Base-by-base conservation (phyloP, 257 asterid species). In the Nicotiana tabacum region DNA sequence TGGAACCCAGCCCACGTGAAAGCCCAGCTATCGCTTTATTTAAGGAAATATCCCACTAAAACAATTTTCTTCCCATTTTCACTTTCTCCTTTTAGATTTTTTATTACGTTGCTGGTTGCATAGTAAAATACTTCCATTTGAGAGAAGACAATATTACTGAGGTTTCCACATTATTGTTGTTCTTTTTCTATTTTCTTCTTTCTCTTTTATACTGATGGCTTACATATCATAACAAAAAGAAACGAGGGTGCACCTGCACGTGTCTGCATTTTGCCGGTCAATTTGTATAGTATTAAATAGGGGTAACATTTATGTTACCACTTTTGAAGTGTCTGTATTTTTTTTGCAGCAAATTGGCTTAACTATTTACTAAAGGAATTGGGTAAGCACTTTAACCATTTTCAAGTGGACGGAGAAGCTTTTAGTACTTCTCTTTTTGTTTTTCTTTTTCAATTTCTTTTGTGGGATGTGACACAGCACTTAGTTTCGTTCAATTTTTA, bases 1-100 rank as follows among this genome's bases (percentile, higher is more conserved):
- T 68, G 76, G 85, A 60, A 77, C 84, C 83, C 64, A 62, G 43
- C 77, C 84, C 84, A 82, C 66, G 82, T 84, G 87, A 81, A 78
- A 65, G 4, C 43, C 35, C n/a, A 12, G 4, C 4, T 64, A 64
- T 8, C 69, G 0, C 37, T 27, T 29, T 29, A 12, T 64, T 29
- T 27, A 1, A 39, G 16, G 67, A 3, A 61, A 7, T 64, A 27
- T 64, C 4, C 24, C 24, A 21, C 24, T 21, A 21, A 21, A 21
- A 21, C 24, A 21, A 21, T 21, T 21, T 21, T 79, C 13, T 17
- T 13, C 37, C 30, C 33, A 5, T 80, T 46, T 43, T 16, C 9
- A 6, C 30, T 11, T 64, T 80, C 5, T 62, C 7, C 66, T 39
- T 35, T 62, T 9, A 61, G 48, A 37, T 35, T 6, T 66, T 66